These are phyloP conservation scores for Saturnispora ahearnii DNA, from an alignment of 805 yeast species.

Conservation along the genomic window DNA sequence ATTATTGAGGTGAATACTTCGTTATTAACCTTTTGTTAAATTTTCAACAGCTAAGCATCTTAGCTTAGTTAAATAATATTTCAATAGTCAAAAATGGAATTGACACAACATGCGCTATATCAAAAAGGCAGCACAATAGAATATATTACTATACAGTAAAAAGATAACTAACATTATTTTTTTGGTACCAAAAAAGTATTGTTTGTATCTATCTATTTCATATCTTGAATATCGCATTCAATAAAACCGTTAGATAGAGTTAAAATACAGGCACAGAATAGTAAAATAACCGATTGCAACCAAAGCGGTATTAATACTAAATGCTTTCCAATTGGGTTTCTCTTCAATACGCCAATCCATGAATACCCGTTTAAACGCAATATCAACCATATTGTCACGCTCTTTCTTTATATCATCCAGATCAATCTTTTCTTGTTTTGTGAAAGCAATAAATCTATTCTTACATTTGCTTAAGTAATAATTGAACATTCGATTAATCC, in stretches of 20 bases:
- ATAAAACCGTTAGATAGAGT: slow-evolving; percentile 10
- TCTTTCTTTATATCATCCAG: slow-evolving; percentile 7
- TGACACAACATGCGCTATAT: too few species aligned
- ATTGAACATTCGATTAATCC: slow-evolving; percentile 2
- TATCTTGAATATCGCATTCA: neutral
- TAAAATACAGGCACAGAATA: slow-evolving; percentile 16
- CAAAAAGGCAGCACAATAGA: too few species aligned
- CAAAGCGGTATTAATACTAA: slow-evolving; percentile 10
- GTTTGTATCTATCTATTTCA: neutral
- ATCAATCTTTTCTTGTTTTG: slow-evolving; percentile 4
- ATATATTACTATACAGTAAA: too few species aligned
- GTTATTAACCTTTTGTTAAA: too few species aligned
- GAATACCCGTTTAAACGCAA: slow-evolving; percentile 1
- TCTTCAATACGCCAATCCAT: slow-evolving; percentile 20
- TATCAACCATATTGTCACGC: slow-evolving; percentile 1
- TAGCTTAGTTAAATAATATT: too few species aligned
- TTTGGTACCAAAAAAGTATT: too few species aligned
- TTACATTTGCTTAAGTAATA: neutral
- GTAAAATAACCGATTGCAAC: slow-evolving; percentile 5
- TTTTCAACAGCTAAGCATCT: too few species aligned
- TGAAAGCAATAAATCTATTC: neutral
- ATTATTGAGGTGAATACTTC: too few species aligned
- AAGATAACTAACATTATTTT: too few species aligned
- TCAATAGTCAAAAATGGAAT: too few species aligned
- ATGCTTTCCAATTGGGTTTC: slow-evolving; percentile 9